These are phyloP conservation scores for Phialemoniopsis sp. DNA, from an alignment of 2,329 filamentous ascomycete species.

Conservation along the genomic window DNA sequence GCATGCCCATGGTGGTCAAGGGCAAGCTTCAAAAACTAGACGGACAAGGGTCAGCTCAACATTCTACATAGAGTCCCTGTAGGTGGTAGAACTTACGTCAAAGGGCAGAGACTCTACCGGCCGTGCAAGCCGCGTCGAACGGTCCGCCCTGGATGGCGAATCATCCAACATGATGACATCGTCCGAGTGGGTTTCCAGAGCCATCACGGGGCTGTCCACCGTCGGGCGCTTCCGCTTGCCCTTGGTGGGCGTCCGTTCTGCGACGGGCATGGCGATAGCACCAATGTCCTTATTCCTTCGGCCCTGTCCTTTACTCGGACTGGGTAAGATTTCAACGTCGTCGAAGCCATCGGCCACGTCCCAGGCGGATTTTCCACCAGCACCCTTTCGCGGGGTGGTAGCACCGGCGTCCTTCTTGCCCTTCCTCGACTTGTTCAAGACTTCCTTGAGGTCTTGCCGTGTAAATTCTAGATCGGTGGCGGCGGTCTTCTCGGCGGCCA, in stretches of 20 bases:
- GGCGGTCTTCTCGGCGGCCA: constrained; percentile 59
- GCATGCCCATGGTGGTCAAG: constrained; percentile 56
- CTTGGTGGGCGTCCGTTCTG: constrained; percentile 59
- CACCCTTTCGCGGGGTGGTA: constrained; percentile 51
- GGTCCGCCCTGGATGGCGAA: constrained; percentile 8
- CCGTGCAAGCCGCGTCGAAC: constrained; percentile 3
- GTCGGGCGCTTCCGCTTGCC: constrained; percentile 66
- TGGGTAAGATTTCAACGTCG: constrained; percentile 53
- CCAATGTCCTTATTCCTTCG: constrained; percentile 29
- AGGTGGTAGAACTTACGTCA: constrained; percentile 36
- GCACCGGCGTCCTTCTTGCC: constrained; percentile 37
- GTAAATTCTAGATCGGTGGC: constrained; percentile 70
- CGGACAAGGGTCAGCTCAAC: constrained; percentile 15
- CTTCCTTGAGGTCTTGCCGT: constrained; percentile 66
- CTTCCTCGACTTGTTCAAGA: constrained; percentile 35
- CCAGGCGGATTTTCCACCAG: constrained; percentile 47
- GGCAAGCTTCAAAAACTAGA: constrained; percentile 56
- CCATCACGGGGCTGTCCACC: constrained; percentile 62
- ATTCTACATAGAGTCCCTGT: background rate
- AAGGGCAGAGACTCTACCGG: constrained; percentile 24
- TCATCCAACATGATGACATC: constrained; percentile 32
- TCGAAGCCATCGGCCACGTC: constrained; percentile 74
- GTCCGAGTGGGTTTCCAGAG: constrained; percentile 45
- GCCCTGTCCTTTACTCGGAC: constrained; percentile 46
- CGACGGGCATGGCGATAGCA: constrained; percentile 36